A percentile compares a stretch with the other conserved stretches of the same genome.
phyloP scores from a whole-genome alignment of 177 flowering plant species.

The Vitis hybrid region DNA sequence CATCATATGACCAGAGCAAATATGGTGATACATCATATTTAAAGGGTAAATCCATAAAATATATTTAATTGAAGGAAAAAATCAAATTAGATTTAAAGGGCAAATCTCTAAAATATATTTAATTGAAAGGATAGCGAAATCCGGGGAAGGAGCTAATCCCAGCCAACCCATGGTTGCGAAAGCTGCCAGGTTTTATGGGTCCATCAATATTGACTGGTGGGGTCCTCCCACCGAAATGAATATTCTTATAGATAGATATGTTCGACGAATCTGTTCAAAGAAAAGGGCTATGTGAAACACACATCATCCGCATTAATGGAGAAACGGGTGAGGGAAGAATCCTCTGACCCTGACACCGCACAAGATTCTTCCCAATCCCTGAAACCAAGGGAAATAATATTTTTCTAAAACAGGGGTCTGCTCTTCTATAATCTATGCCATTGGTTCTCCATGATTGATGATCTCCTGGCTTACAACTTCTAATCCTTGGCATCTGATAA shows the following conservation, averaged over 20 bases:
- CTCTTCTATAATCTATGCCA: too few species aligned
- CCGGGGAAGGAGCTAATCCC: too few species aligned
- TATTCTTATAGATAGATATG: background rate
- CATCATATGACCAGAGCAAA: too few species aligned
- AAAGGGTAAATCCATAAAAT: too few species aligned
- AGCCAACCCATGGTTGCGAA: background rate
- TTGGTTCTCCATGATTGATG: too few species aligned
- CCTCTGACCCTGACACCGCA: background rate
- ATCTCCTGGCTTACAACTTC: too few species aligned
- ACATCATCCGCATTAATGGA: background rate
- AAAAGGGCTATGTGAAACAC: background rate
- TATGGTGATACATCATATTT: too few species aligned
- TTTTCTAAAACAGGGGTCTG: background rate
- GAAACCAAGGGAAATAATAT: background rate
- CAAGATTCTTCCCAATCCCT: background rate
- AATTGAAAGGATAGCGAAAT: too few species aligned
- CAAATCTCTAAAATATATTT: too few species aligned
- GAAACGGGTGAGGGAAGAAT: background rate
- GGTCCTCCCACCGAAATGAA: background rate
- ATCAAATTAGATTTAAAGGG: too few species aligned
- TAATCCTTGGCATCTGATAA: too few species aligned
- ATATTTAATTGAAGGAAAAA: too few species aligned
- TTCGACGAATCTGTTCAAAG: background rate
- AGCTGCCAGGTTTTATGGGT: background rate
- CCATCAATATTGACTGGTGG: background rate